A percentile compares a stretch with the other conserved stretches of the same genome.
phyloP scores from a whole-genome alignment of 2,329 filamentous ascomycete genomes.

The Pseudogymnoascus verrucosus region DNA sequence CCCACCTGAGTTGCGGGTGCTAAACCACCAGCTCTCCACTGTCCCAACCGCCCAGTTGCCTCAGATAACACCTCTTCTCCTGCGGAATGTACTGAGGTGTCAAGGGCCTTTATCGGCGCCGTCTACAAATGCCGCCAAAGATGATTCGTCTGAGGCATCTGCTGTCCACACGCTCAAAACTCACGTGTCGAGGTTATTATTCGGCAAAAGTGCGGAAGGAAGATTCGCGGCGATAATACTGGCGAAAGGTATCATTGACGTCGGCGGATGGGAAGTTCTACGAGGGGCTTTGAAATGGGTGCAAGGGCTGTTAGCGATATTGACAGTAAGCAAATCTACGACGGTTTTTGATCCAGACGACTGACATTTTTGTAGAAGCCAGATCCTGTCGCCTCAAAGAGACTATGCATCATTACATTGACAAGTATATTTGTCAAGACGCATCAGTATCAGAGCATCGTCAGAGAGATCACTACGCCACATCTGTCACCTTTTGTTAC shows the following conservation, averaged over 20 bases:
- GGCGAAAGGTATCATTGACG: conserved; percentile 73
- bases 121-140: conserved; percentile 51
- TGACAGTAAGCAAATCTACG: conserved; percentile 47
- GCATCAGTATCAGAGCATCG: conserved; percentile 71
- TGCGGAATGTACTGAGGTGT: conserved; percentile 50
- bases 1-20: conserved; percentile 52
- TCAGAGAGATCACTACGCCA: conserved; percentile 82
- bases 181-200: conserved; percentile 67
- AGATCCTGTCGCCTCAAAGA: conserved; percentile 67
- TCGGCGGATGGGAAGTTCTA: conserved; percentile 76
- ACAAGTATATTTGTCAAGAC: conserved; percentile 78
- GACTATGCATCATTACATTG: conserved; percentile 66
- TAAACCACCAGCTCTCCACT: conserved; percentile 63
- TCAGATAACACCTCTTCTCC: conserved; percentile 61
- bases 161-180: conserved; percentile 78
- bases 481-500: conserved; percentile 67
- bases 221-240: conserved; percentile 72
- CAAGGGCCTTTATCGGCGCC: conserved; percentile 54
- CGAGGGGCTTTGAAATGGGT: conserved; percentile 69
- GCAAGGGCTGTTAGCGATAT: conserved; percentile 61
- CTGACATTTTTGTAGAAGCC: conserved; percentile 51
- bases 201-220: conserved; percentile 65
- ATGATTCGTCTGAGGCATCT: conserved; percentile 53
- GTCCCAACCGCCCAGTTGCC: conserved; percentile 68
- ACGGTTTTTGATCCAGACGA: neutral